Evolutionary conservation across 768 basidiomycete species (phyloP).

Genomic region (Leccinum boreale): DNA sequence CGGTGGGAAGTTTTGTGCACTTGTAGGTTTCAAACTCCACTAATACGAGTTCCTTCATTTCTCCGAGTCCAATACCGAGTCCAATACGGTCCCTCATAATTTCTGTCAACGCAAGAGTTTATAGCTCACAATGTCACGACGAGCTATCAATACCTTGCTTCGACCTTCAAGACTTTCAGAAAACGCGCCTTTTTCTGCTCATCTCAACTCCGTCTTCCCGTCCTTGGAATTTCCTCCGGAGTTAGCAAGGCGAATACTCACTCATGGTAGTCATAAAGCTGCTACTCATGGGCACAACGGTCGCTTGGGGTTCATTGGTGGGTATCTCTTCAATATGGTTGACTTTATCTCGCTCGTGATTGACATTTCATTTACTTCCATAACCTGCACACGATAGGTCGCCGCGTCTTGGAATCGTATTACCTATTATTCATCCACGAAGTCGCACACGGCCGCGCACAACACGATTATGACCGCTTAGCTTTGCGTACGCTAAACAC

Average conservation of each 20-base stretch:
- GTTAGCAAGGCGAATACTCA: conserved; percentile 69
- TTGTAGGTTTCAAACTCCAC: too few species aligned
- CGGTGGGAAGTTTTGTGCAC: too few species aligned
- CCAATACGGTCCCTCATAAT: too few species aligned
- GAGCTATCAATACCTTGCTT: too few species aligned
- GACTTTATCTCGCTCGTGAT: background rate
- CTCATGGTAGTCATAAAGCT: conserved; percentile 71
- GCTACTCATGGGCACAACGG: conserved; percentile 69
- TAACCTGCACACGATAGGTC: conserved; percentile 44
- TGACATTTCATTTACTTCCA: background rate
- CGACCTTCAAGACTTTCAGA: conserved; percentile 1
- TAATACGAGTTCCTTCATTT: too few species aligned
- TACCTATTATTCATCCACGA: conserved; percentile 69
- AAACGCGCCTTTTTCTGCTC: conserved; percentile 39
- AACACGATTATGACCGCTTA: conserved; percentile 59
- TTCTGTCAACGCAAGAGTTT: too few species aligned
- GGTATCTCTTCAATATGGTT: background rate
- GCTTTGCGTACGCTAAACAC: conserved; percentile 59
- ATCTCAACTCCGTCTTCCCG: conserved; percentile 61
- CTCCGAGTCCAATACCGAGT: too few species aligned
- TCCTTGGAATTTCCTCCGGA: conserved; percentile 69
- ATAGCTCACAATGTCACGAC: too few species aligned
- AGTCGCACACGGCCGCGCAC: conserved; percentile 41
- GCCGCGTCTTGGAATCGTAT: conserved; percentile 75
- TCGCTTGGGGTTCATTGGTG: conserved; percentile 70